Base-by-base conservation (phyloP, 169 alveolate genomes). In the Hepatocystis sp. region DNA sequence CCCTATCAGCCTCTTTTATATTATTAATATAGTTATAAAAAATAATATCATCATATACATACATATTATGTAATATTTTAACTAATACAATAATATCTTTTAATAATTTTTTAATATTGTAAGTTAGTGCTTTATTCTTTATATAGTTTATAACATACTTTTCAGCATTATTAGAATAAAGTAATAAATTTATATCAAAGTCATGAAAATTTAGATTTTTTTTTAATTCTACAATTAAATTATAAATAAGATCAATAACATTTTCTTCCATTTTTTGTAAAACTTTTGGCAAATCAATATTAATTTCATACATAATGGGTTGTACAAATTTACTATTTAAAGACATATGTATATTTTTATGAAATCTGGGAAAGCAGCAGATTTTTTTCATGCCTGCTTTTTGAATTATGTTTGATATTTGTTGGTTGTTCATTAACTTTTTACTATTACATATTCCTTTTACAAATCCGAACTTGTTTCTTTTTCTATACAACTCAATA, bases 1-100 rank as follows among this genome's bases (percentile, higher is more conserved):
- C 89, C n/a, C 63, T 81, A 27, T 60, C 89, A 17, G 67, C 89
- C n/a, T 81, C 84, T 40, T 81, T 81, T 36, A 81, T 15, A 52
- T 81, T 81, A 27, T 60, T 61, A 23, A 81, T n/a, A 55, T 81
- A 81, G 44, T 81, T 81, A 15, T 49, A 65, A 49, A 81, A 81
- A 5, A 81, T 56, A 2, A 81, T 21, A 13, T 40, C 44, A 55
- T 81, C 89, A 63, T 81, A 81, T 11, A 47, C 42, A 23, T 61
- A 81, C 5, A 81, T 3, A 51, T 81, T 81, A 15, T 64, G 47
- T 61, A 81, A 55, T 4, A 81, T 28, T 25, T 63, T 55, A 15
- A 65, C 84, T 4, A 81, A 44, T 15, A 21, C 23, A 61, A 81
- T 61, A 60, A 81, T 81, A 34, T 81, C 89, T 63, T 81, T 81